phyloP scores from a whole-genome alignment of 805 yeast genomes.

The Kurtzmaniella fragi region DNA sequence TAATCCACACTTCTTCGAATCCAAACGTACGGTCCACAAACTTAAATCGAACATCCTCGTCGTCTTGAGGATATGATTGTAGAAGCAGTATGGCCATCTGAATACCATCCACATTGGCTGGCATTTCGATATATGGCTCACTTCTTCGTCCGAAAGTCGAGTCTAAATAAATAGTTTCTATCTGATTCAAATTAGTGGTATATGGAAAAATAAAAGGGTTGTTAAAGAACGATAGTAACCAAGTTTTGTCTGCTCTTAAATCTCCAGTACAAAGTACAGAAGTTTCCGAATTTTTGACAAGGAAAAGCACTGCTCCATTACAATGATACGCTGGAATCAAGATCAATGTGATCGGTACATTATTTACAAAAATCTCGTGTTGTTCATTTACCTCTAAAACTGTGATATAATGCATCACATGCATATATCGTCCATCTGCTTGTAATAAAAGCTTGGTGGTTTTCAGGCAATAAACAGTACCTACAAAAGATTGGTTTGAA shows the following conservation, averaged over 20 bases:
- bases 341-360: slow-evolving; percentile 26
- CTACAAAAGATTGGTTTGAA: slow-evolving; percentile 30
- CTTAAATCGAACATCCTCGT: slow-evolving; percentile 32
- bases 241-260: slow-evolving; percentile 51
- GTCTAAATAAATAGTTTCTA: slow-evolving; percentile 49
- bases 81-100: slow-evolving; percentile 25
- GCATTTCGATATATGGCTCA: slow-evolving; percentile 44
- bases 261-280: slow-evolving; percentile 54
- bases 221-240: slow-evolving; percentile 29
- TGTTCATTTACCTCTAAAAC: slow-evolving; percentile 17
- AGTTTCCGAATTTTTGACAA: slow-evolving; percentile 28
- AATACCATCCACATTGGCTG: slow-evolving; percentile 39
- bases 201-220: slow-evolving; percentile 42
- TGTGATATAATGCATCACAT: slow-evolving; percentile 13
- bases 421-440: slow-evolving; percentile 11
- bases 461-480: slow-evolving; percentile 43
- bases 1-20: slow-evolving; percentile 50
- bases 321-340: slow-evolving; percentile 52
- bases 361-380: slow-evolving; percentile 12
- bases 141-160: slow-evolving; percentile 48
- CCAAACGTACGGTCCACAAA: slow-evolving; percentile 42
- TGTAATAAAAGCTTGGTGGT: slow-evolving; percentile 21
- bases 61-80: slow-evolving; percentile 37
- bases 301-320: slow-evolving; percentile 54
- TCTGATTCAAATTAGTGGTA: slow-evolving; percentile 18